These are phyloP conservation scores for Polygonum maritimum DNA, from an alignment of 148 eudicot species.

Conservation along the genomic window DNA sequence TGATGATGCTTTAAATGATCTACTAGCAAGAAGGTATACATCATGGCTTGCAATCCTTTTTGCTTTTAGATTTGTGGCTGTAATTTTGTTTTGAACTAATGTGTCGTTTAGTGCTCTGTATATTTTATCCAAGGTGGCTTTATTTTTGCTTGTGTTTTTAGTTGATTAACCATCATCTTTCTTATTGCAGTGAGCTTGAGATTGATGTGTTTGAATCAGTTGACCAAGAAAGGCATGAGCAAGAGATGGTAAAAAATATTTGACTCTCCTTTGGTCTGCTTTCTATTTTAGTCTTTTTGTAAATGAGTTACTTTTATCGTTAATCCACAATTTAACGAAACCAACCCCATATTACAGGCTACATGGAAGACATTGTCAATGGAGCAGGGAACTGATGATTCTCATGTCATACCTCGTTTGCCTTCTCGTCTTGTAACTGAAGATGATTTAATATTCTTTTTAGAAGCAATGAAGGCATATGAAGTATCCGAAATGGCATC, in stretches of 20 bases:
- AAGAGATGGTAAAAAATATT: conserved; percentile 59
- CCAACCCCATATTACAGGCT: conserved; percentile 29
- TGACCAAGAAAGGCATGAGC: conserved; percentile 71
- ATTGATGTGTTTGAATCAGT: conserved; percentile 87
- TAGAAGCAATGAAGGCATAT: conserved; percentile 69
- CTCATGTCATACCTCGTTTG: conserved; percentile 42
- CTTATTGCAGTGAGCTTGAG: conserved; percentile 64
- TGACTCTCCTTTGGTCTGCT: conserved; percentile 7
- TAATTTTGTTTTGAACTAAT: not conserved
- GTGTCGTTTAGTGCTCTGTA: not conserved
- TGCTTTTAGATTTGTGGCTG: not conserved
- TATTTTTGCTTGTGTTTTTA: not conserved
- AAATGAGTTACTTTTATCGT: not conserved
- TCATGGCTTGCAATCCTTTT: not conserved
- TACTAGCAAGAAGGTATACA: conserved; percentile 85
- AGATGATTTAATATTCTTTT: conserved; percentile 68
- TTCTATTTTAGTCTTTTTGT: not conserved
- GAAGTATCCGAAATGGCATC: conserved; percentile 35
- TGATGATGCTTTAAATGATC: conserved; percentile 87
- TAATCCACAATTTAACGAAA: not conserved
- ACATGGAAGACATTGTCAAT: conserved; percentile 50
- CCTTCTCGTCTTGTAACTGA: conserved; percentile 84
- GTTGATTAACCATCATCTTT: not conserved
- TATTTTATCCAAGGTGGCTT: not conserved
- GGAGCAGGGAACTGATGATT: conserved; percentile 32